phyloP scores from a whole-genome alignment of 768 basidiomycete genomes.

The Rhodotorula kratochvilovae region DNA sequence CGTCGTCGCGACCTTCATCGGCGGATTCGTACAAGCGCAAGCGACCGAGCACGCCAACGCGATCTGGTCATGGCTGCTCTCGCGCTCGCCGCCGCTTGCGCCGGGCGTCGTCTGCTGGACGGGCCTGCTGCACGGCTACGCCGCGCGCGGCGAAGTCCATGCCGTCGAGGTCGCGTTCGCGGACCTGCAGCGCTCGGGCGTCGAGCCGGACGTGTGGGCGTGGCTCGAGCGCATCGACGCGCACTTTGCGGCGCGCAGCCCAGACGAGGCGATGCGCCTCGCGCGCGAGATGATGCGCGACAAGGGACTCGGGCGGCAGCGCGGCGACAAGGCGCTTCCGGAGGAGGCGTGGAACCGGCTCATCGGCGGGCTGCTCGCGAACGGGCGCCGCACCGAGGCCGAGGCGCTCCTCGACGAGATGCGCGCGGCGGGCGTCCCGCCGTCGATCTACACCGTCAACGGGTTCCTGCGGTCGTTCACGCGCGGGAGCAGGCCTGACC shows the following conservation, averaged over 20 bases:
- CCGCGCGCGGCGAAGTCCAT: slow-evolving; percentile 53
- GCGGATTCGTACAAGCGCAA: slow-evolving; percentile 59
- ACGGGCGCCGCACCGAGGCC: slow-evolving; percentile 48
- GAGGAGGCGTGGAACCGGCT: slow-evolving; percentile 62
- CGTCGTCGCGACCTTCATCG: slow-evolving; percentile 64
- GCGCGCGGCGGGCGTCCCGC: slow-evolving; percentile 55
- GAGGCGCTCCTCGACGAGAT: slow-evolving; percentile 51
- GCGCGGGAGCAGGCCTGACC: slow-evolving; percentile 55
- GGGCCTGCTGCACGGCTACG: slow-evolving; percentile 63
- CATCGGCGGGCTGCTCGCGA: slow-evolving; percentile 61
- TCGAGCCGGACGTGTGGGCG: slow-evolving; percentile 60
- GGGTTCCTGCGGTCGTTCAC: slow-evolving; percentile 68
- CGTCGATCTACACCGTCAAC: slow-evolving; percentile 75
- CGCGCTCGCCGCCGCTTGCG: slow-evolving; percentile 49
- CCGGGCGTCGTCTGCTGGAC: slow-evolving; percentile 67
- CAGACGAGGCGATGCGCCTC: slow-evolving; percentile 29
- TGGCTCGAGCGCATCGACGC: slow-evolving; percentile 68
- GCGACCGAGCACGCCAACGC: slow-evolving; percentile 58
- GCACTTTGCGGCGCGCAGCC: slow-evolving; percentile 49
- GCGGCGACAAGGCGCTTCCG: slow-evolving; percentile 50
- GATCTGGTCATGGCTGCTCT: slow-evolving; percentile 65
- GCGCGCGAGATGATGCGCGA: slow-evolving; percentile 52
- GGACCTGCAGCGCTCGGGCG: slow-evolving; percentile 56
- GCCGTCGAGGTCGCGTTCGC: slow-evolving; percentile 63
- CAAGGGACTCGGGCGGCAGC: slow-evolving; percentile 59